Conservation (phyloP, 495 filamentous ascomycete genomes). For the Penicillium psychrofluorescens region DNA sequence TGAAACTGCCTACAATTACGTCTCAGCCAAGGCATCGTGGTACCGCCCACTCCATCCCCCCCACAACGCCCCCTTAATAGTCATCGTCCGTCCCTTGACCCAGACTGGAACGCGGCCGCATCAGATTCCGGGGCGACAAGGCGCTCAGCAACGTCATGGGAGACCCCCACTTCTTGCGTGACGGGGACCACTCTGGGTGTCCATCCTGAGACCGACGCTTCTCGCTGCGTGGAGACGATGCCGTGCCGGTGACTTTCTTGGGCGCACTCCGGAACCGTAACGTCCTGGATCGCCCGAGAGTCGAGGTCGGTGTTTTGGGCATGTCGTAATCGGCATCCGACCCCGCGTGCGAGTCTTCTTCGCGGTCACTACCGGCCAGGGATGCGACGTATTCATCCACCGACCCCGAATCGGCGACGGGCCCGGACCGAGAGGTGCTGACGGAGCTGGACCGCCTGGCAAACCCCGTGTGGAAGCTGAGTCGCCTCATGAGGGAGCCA, state of each 20-base stretch:
- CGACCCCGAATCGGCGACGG: constrained; percentile 7
- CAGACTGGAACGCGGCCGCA: constrained; percentile 54
- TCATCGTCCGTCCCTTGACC: constrained; percentile 49
- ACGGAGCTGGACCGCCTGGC: constrained; percentile 27
- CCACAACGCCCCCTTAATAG: constrained; percentile 34
- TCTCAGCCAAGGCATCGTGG: constrained; percentile 6
- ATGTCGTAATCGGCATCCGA: constrained; percentile 4
- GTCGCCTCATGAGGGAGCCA: constrained; percentile 73
- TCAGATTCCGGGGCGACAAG: constrained; percentile 13
- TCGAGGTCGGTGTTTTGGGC: constrained; percentile 11
- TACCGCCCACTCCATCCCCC: not conserved
- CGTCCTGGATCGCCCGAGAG: constrained; percentile 9
- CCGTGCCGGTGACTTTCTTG: constrained; percentile 3
- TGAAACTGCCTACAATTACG: constrained; percentile 7
- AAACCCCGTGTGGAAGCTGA: constrained; percentile 45
- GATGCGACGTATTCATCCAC: constrained; percentile 5
- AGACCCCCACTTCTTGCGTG: constrained; percentile 19
- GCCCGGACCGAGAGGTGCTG: constrained; percentile 7
- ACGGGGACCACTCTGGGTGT: constrained; percentile 6
- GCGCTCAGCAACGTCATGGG: constrained; percentile 11
- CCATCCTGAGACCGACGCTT: constrained; percentile 11
- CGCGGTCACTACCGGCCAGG: not conserved
- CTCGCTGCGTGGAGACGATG: constrained; percentile 13
- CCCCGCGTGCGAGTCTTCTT: constrained; percentile 5
- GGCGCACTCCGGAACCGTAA: constrained; percentile 9